These are phyloP conservation scores for Magnaporthiopsis incrustans DNA, from an alignment of 2,329 filamentous ascomycete genomes.

Conservation along the genomic window DNA sequence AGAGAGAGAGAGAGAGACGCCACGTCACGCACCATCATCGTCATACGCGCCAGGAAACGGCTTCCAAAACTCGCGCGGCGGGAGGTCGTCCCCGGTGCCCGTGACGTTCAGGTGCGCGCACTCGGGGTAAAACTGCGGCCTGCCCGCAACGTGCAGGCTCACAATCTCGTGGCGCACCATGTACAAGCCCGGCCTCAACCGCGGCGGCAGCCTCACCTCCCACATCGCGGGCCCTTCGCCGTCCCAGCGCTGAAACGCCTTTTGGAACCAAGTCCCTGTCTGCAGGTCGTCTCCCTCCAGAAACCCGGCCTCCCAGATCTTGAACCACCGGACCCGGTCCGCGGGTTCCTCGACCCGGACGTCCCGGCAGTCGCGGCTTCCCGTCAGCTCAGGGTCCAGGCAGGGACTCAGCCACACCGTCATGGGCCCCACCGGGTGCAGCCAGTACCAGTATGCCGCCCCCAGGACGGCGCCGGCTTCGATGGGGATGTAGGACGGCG, in stretches of 20 bases:
- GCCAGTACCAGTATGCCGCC: slow-evolving; percentile 33
- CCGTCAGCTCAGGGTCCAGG: slow-evolving; percentile 19
- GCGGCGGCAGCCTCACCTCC: slow-evolving; percentile 36
- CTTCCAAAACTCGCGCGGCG: slow-evolving; percentile 20
- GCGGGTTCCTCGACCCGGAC: slow-evolving; percentile 17
- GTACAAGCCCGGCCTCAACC: slow-evolving; percentile 38
- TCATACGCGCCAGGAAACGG: slow-evolving; percentile 29
- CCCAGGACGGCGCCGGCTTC: slow-evolving; percentile 27
- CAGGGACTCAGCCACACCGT: slow-evolving; percentile 29
- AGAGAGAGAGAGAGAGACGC: too few species aligned
- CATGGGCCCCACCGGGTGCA: slow-evolving; percentile 33
- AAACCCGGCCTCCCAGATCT: slow-evolving; percentile 33
- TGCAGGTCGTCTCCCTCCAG: slow-evolving; percentile 23
- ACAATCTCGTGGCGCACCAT: slow-evolving; percentile 45
- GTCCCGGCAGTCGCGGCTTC: slow-evolving; percentile 11
- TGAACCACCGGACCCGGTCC: slow-evolving; percentile 22
- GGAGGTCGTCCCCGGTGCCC: slow-evolving; percentile 20
- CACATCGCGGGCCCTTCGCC: slow-evolving; percentile 27
- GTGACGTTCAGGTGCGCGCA: slow-evolving; percentile 29
- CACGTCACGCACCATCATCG: slow-evolving; percentile 21
- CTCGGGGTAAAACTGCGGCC: slow-evolving; percentile 35
- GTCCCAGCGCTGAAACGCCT: slow-evolving; percentile 30
- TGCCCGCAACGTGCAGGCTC: slow-evolving; percentile 39
- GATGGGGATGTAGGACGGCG: slow-evolving; percentile 28
- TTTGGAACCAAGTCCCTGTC: slow-evolving; percentile 30